Evolutionary conservation across 345 rosid genomes (phyloP), one percentile per base, ranked within the genome.

Genomic region (Raphanus raphanistrum): DNA sequence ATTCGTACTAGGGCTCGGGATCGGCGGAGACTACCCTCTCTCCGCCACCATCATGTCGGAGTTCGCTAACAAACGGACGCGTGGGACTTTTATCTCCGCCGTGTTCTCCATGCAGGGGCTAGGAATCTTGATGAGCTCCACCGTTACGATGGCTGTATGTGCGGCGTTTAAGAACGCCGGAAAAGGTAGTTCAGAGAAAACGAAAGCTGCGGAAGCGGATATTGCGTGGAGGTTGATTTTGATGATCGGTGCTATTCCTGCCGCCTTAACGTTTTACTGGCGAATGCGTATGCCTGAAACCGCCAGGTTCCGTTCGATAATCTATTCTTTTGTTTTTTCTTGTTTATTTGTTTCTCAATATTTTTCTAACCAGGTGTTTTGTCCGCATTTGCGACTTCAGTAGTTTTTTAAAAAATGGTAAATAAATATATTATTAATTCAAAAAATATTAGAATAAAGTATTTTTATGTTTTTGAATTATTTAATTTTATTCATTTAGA

Each of bases 201-300:
- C 38, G 0, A 62, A 4, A 12, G 70, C 38, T 4, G 77, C 61
- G n/a, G 87, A 41, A 33, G 85, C 93, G 0, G 97, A 91, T 75
- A 62, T 85, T 17, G 88, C 88, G 0, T 89, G 97, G 97, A 81
- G 97, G 81, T 68, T 91, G 74, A 89, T 91, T 63, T 81, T 91
- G 6, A 88, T 91, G 90, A 65, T 91, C 4, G 93, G 93, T 36
- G 87, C 93, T 12, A 62, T 91, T 65, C 97, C 97, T 15, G 93
- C 97, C 5, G 93, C 87, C 9, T 74, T 91, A 27, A 91, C 97
- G 3, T 91, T 72, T 32, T 91, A 89, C 32, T 91, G 92, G 92
- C 86, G 97, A n/a, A 89, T 91, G 93, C 80, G 78, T 74, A 91
- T 91, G 97, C 97, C 97, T 1, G 97, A 91, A 88, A 88, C 97